A percentile compares a stretch with the other conserved stretches of the same genome.
Conservation (phyloP, 169 alveolate genomes). For the Hepatocystis sp. region DNA sequence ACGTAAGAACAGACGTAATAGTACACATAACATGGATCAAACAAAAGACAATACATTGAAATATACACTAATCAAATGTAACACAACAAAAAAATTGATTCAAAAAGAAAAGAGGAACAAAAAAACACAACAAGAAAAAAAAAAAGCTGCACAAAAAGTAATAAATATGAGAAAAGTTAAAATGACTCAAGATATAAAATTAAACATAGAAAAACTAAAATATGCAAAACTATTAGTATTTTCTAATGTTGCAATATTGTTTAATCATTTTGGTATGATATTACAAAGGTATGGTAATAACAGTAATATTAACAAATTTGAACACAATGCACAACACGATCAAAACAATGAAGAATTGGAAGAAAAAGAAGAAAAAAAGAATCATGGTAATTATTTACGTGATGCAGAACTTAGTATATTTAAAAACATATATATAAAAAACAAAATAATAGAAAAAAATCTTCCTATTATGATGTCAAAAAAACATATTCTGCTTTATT, state of each 20-base stretch:
- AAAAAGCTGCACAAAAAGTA: conserved; percentile 15
- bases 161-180: conserved; percentile 12
- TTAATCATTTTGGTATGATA: conserved; percentile 43
- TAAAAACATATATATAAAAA: conserved; percentile 18
- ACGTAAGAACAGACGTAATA: too few relatives aligned
- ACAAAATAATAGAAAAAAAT: conserved; percentile 15
- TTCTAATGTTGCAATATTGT: conserved; percentile 33
- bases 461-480: conserved; percentile 42
- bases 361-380: neutral
- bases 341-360: neutral
- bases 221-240: conserved; percentile 30
- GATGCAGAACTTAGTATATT: conserved; percentile 14
- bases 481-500: conserved; percentile 29
- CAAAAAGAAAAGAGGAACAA: neutral
- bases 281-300: conserved; percentile 13
- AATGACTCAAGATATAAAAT: neutral
- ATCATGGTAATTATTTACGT: neutral
- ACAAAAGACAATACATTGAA: too few relatives aligned
- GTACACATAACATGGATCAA: neutral
- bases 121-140: neutral
- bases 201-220: conserved; percentile 37
- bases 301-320: neutral
- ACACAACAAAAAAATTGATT: neutral
- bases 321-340: neutral
- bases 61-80: neutral